Base-by-base conservation (phyloP, 2,329 filamentous ascomycete genomes). In the Aspergillus ochraceoroseus region DNA sequence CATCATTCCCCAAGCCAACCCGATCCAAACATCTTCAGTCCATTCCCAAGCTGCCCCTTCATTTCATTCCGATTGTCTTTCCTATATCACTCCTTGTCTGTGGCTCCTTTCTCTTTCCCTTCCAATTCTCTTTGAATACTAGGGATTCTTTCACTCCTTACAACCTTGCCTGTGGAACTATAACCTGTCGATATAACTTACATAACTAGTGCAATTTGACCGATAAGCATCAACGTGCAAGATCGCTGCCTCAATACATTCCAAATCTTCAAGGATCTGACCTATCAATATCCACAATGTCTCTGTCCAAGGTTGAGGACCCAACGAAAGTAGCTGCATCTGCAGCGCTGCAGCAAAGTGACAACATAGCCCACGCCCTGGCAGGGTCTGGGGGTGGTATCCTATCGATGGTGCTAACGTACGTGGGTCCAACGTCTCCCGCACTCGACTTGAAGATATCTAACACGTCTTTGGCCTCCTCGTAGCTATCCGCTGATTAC, bases 311-410 rank as follows among this genome's bases (percentile, higher is more conserved):
- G 27, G 54, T 56, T 22, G 55, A 70, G 46, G 56, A 61, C 38
- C 58, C 60, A 28, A 63, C 63, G 38, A 55, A 51, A 32, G 51
- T 46, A 9, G 59, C 67, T 46, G 64, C 75, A 37, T 83, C 83
- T 54, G 72, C 81, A 31, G 77, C 80, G 32, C 71, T 83, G 31
- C 87, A 89, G 48, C 87, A 94, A 59, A 92, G 89, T 63, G 90
- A 96, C 74, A 95, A 95, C 73, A 87, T 96, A 61, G 88, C 90
- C 42, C 90, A 96, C 70, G 90, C 90, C 46, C 79, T 96, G 44
- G 87, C 89, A 41, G 90, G 90, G 52, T 87, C 89, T 35, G 92
- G 92, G 54, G 92, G 92, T 53, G 92, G 92, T 45, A 83, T 98
- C 43, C 72, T 96, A 44, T 95, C 92, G 54, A 98, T 96, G 87